Base-by-base conservation (phyloP, 208 protist genomes). In the Tetramitus jugosus region DNA sequence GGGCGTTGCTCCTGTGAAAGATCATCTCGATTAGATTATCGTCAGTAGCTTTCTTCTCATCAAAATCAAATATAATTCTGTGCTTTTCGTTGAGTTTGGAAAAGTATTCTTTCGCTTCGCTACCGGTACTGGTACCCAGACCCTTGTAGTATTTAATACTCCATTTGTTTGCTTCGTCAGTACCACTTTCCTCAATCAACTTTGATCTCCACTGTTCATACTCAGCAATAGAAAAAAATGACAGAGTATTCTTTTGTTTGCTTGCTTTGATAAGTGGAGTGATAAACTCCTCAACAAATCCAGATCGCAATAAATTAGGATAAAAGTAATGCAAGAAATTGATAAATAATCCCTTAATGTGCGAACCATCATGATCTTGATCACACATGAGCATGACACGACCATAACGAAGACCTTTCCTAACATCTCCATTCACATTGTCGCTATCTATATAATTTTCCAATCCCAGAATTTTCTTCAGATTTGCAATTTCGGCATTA, bases 301-400 rank as follows among this genome's bases (percentile, higher is more conserved):
- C 46, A 23, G 46, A 33, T 31, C 14, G 14, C 13, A 99, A 86
- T 33, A 99, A 86, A 23, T 81, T 79, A 35, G 98, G 98, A 97
- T 97, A 99, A 82, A 98, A 96, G 42, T 91, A 90, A 86, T 99
- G 95, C 49, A 99, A 91, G 68, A 98, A 94, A 90, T 99, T 99
- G 85, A 99, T 98, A 42, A 99, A 84, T 26, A 99, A 89, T 68
- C 99, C 99, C 83, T 99, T 99, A 85, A 99, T 99, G 88, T 99
- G 99, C 67, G 98, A 99, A n/a, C 99, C 99, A 89, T 99, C 99
- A 46, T 95, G 91, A 91, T 99, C 99, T 88, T 96, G 93, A 93
- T 99, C 99, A 1, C 97, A 94, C 99, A 99, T 99, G 45, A 99
- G 91, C 88, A 99, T 98, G 60, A 99, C 72, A 45, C 92, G 89